A percentile compares a stretch with the other conserved stretches of the same genome.
Conservation (phyloP, 2,329 filamentous ascomycete species). For the Diaporthe vexans region DNA sequence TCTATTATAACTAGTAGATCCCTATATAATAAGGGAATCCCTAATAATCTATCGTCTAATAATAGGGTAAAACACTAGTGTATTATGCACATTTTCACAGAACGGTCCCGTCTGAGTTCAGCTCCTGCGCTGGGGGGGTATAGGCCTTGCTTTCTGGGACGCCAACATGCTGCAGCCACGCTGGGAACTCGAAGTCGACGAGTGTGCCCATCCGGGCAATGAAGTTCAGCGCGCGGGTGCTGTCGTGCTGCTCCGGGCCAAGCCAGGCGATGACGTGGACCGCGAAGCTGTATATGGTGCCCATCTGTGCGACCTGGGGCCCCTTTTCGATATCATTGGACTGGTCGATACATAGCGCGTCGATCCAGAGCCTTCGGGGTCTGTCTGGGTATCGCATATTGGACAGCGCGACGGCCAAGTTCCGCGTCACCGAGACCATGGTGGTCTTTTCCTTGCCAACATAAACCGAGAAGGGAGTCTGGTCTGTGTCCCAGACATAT, state of each 20-base stretch:
- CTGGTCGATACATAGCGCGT: constrained; percentile 38
- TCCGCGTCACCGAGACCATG: constrained; percentile 28
- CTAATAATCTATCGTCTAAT: too few relatives aligned
- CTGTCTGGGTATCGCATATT: constrained; percentile 10
- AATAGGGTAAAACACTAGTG: too few relatives aligned
- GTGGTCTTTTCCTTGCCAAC: neutral
- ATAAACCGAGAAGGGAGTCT: neutral
- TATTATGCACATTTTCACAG: too few relatives aligned
- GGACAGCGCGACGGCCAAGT: constrained; percentile 7
- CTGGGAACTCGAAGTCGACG: neutral
- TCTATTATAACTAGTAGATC: too few relatives aligned
- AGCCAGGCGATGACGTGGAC: constrained; percentile 35
- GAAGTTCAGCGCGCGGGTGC: neutral
- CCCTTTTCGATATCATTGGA: constrained; percentile 26
- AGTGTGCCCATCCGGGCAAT: constrained; percentile 15
- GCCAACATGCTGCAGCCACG: neutral
- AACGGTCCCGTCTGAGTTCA: neutral
- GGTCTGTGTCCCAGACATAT: neutral
- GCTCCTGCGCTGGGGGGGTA: neutral
- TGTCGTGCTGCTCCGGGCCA: constrained; percentile 20
- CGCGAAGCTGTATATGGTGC: constrained; percentile 26
- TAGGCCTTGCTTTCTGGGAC: neutral
- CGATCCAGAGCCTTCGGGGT: constrained; percentile 30
- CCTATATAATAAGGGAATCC: too few relatives aligned
- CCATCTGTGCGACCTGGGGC: constrained; percentile 32